Evolutionary conservation across 257 asterid genomes (phyloP), one percentile per base, ranked within the genome.

Genomic region (Solanum sejunctum): DNA sequence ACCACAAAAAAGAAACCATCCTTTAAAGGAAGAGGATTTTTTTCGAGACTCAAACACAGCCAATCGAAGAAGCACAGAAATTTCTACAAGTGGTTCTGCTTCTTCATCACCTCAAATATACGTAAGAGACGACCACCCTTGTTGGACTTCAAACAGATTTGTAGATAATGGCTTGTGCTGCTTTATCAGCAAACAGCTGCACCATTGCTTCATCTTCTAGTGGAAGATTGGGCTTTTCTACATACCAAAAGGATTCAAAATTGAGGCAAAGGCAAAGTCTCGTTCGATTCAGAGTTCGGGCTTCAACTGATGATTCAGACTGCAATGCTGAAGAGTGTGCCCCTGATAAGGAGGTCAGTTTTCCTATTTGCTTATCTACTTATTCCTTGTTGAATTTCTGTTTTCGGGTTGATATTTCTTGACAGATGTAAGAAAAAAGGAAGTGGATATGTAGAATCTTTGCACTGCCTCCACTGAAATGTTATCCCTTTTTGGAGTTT

Each of bases 241-340:
- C 63, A 70, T 81, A 52, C 43, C 85, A 72, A 51, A 69, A 51
- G 43, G 85, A 16, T 15, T 69, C 84, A 17, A 58, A 81, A 82
- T 84, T 43, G 32, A 90, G 86, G 82, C 92, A 85, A 86, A 90
- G 83, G 86, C 92, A 51, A 23, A 85, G 28, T 83, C 63, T 86
- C 69, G 84, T 87, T 4, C 79, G 84, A 54, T 23, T 91, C 82
- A 89, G 84, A 85, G 71, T 87, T 51, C 87, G 89, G 85, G 93
- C 91, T 87, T 83, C 95, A 86, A 63, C 94, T 7, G 93, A 91
- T 20, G 94, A 90, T 78, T 13, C 91, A 0, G 95, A 94, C 20
- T 95, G 99, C 90, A 95, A 95, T 79, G 81, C 87, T 28, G 99
- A 96, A 85, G 98, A 96, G 90, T 95, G 98, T 85, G 99, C 98